Conservation (phyloP, 1,284 basidiomycete species). For the Retiboletus flavoniger region DNA sequence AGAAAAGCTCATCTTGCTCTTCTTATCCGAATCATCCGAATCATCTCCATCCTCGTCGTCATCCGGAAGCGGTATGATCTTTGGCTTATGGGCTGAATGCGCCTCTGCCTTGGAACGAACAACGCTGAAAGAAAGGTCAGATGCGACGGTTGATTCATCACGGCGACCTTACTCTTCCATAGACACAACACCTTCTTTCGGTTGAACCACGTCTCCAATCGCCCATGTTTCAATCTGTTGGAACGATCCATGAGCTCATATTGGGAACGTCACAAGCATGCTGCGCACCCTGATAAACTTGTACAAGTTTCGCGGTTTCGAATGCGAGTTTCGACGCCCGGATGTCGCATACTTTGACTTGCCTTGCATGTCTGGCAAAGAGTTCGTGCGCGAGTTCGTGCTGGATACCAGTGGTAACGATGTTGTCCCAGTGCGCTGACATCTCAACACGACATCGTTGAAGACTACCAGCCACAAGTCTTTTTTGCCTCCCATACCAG, state of each 20-base stretch:
- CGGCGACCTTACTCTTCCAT: conserved; percentile 76
- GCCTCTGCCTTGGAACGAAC: conserved; percentile 64
- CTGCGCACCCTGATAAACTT: conserved; percentile 73
- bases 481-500: conserved; percentile 68
- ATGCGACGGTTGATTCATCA: conserved; percentile 14
- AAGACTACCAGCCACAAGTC: conserved; percentile 95
- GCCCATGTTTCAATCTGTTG: conserved; percentile 83
- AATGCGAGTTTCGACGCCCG: conserved; percentile 67
- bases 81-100: conserved; percentile 56
- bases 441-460: conserved; percentile 92
- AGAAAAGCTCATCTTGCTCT: conserved; percentile 89
- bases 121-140: conserved; percentile 47
- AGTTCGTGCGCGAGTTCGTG: conserved; percentile 66
- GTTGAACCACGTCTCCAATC: conserved; percentile 71
- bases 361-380: conserved; percentile 74
- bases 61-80: conserved; percentile 66
- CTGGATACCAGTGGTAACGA: conserved; percentile 78
- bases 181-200: conserved; percentile 70
- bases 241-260: conserved; percentile 1
- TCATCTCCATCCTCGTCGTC: conserved; percentile 63
- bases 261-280: conserved; percentile 8
- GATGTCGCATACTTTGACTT: conserved; percentile 80
- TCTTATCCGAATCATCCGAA: conserved; percentile 81
- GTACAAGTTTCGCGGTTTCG: conserved; percentile 86
- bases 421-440: conserved; percentile 88